Evolutionary conservation across 257 asterid genomes (phyloP).

Genomic region (Mentha longifolia): DNA sequence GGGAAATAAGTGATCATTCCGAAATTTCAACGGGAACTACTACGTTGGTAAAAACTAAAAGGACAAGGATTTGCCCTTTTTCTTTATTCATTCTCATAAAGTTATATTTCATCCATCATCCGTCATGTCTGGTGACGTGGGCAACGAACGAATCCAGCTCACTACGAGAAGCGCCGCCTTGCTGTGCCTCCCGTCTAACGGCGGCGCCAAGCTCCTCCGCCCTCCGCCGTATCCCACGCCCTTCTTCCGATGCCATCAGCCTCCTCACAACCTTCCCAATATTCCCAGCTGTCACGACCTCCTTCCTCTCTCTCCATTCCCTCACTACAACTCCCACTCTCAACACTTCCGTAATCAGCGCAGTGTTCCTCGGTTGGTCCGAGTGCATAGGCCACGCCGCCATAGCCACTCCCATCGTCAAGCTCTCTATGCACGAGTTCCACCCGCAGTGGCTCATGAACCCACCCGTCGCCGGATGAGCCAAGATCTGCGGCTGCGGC

Average conservation of each 20-base stretch:
- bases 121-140: slow-evolving; percentile 45
- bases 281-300: slow-evolving; percentile 36
- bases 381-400: slow-evolving; percentile 63
- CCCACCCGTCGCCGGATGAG: not conserved
- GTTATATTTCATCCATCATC: no score
- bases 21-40: no score
- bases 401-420: slow-evolving; percentile 46
- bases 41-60: no score
- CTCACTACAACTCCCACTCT: slow-evolving; percentile 39
- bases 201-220: slow-evolving; percentile 39
- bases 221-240: slow-evolving; percentile 35
- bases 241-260: slow-evolving; percentile 37
- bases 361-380: slow-evolving; percentile 47
- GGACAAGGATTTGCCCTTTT: no score
- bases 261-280: slow-evolving; percentile 28
- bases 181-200: slow-evolving; percentile 22
- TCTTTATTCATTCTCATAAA: no score
- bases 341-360: slow-evolving; percentile 34
- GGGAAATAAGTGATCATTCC: no score
- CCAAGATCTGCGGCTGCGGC: not conserved
- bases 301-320: slow-evolving; percentile 43
- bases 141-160: slow-evolving; percentile 42
- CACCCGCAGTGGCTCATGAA: slow-evolving; percentile 3
- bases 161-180: slow-evolving; percentile 38
- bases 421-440: slow-evolving; percentile 26